A percentile compares a stretch with the other conserved stretches of the same genome.
phyloP scores from a whole-genome alignment of 2,329 filamentous ascomycete species.

The Pleoardoris graminearum region DNA sequence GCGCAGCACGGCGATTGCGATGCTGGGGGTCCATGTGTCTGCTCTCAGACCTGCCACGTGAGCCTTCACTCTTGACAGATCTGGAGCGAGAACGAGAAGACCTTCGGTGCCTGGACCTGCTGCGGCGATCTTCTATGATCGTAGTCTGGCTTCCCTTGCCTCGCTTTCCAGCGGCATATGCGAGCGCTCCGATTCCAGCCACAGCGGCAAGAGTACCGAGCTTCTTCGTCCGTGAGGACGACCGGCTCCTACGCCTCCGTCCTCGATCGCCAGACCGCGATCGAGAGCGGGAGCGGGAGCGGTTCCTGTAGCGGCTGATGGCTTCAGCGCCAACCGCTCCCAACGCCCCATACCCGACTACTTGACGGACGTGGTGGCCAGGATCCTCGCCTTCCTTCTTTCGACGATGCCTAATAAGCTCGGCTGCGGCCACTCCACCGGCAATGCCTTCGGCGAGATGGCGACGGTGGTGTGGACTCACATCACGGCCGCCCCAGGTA shows the following conservation, averaged over 20 bases:
- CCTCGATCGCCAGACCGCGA: conserved; percentile 44
- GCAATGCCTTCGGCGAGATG: conserved; percentile 66
- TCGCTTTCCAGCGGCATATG: conserved; percentile 55
- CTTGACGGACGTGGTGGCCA: conserved; percentile 56
- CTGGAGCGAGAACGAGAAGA: conserved; percentile 40
- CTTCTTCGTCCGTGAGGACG: conserved; percentile 52
- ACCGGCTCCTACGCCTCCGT: conserved; percentile 32
- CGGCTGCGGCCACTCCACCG: conserved; percentile 63
- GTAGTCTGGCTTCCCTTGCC: conserved; percentile 53
- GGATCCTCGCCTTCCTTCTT: conserved; percentile 60
- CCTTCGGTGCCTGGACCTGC: conserved; percentile 51
- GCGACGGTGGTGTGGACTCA: conserved; percentile 56
- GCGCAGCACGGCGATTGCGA: conserved; percentile 62
- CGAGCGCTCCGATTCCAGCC: conserved; percentile 63
- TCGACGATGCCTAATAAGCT: conserved; percentile 61
- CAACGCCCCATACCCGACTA: conserved; percentile 63
- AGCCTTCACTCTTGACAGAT: conserved; percentile 31
- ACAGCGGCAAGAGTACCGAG: conserved; percentile 63
- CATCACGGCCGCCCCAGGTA: conserved; percentile 41
- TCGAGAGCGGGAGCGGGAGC: conserved; percentile 42
- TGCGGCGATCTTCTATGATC: conserved; percentile 52
- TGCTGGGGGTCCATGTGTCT: conserved; percentile 51
- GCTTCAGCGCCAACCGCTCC: conserved; percentile 65
- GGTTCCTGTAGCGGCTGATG: conserved; percentile 54
- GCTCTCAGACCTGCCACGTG: conserved; percentile 45